Evolutionary conservation across 129 eudicot genomes (phyloP).

Genomic region (Centella asiatica): DNA sequence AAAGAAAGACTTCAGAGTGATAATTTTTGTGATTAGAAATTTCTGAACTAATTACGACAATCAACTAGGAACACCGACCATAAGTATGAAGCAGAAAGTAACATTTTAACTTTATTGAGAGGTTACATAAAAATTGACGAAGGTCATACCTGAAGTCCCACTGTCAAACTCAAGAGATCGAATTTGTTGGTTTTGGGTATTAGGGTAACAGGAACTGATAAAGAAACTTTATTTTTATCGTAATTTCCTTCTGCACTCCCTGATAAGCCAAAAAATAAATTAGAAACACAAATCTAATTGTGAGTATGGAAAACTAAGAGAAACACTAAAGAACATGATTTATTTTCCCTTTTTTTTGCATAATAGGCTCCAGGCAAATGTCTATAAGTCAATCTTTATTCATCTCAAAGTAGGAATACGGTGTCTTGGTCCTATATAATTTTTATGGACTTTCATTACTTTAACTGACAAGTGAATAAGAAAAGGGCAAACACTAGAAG

Average conservation of each 20-base stretch:
- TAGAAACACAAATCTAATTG: not conserved
- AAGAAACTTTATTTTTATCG: constrained; percentile 24
- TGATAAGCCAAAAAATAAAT: constrained; percentile 13
- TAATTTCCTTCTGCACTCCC: constrained; percentile 51
- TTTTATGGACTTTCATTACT: not conserved
- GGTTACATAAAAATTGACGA: not conserved
- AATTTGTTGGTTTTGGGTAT: constrained; percentile 48
- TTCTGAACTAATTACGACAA: not conserved
- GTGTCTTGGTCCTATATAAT: not conserved
- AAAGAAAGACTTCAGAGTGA: not conserved
- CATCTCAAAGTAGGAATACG: not conserved
- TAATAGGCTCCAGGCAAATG: not conserved
- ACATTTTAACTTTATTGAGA: not conserved
- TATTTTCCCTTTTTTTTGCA: not conserved
- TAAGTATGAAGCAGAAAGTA: constrained; percentile 4
- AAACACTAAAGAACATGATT: not conserved
- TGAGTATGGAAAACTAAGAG: not conserved
- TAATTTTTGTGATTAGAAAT: not conserved
- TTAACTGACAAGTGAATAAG: not conserved
- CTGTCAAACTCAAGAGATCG: constrained; percentile 85
- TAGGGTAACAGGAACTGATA: constrained; percentile 53
- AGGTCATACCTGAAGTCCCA: constrained; percentile 84
- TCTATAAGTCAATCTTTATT: not conserved
- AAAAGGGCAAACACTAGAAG: not conserved
- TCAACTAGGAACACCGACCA: not conserved